Conservation (phyloP, 140 eudicot genomes). For the Oenanthe javanica region DNA sequence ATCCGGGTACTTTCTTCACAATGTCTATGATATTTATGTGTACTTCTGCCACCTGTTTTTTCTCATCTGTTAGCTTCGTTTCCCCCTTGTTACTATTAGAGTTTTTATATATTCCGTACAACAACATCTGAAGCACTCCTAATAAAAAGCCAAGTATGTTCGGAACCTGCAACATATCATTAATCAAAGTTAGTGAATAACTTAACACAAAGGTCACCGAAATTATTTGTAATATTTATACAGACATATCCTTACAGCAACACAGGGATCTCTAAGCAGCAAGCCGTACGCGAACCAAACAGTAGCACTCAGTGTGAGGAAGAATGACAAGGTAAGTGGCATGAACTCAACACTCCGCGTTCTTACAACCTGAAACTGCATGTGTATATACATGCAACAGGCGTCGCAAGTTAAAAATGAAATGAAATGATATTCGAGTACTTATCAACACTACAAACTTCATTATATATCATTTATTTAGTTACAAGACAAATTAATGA, state of each 20-base stretch:
- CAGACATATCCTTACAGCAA: slow-evolving; percentile 27
- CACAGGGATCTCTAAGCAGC: slow-evolving; percentile 23
- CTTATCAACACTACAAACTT: neutral
- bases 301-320: slow-evolving; percentile 44
- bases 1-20: slow-evolving; percentile 13
- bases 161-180: neutral
- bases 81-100: neutral
- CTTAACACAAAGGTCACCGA: neutral
- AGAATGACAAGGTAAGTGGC: slow-evolving; percentile 43
- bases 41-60: slow-evolving; percentile 14
- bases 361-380: slow-evolving; percentile 38
- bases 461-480: neutral
- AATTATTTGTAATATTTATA: neutral
- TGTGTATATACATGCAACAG: neutral
- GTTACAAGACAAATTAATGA: neutral
- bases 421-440: neutral
- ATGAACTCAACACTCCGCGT: slow-evolving; percentile 42
- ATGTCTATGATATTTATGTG: slow-evolving; percentile 30
- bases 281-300: slow-evolving; percentile 48
- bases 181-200: neutral
- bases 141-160: slow-evolving; percentile 50
- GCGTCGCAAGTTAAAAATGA: neutral
- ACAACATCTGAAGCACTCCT: slow-evolving; percentile 64
- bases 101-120: slow-evolving; percentile 41
- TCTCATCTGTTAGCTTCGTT: slow-evolving; percentile 14